Evolutionary conservation across 1,139 yeast genomes (phyloP).

Genomic region (Candida sanyaensis): DNA sequence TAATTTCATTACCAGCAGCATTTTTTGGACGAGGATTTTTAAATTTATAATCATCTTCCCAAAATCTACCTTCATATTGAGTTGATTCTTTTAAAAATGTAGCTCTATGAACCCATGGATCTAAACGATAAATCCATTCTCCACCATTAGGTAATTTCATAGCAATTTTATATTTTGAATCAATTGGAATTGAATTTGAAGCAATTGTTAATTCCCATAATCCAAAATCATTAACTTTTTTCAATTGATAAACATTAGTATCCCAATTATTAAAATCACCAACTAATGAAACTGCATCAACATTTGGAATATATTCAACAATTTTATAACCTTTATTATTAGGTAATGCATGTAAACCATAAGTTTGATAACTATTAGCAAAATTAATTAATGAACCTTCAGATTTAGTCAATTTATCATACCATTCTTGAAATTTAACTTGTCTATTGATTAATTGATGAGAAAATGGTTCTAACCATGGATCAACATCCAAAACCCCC

Average conservation of each 20-base stretch:
- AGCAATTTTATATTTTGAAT: conserved; percentile 74
- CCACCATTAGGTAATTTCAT: conserved; percentile 63
- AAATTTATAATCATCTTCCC: conserved; percentile 72
- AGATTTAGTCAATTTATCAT: conserved; percentile 40
- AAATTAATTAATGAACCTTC: conserved; percentile 54
- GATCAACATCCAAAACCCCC: conserved; percentile 72
- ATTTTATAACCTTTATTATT: conserved; percentile 42
- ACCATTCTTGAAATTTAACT: conserved; percentile 52
- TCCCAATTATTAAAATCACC: conserved; percentile 95
- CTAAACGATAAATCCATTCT: conserved; percentile 73
- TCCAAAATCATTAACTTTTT: conserved; percentile 60
- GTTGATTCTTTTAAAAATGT: conserved; percentile 56
- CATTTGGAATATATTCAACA: conserved; percentile 91
- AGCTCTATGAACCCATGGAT: conserved; percentile 88
- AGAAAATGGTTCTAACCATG: conserved; percentile 85
- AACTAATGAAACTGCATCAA: conserved; percentile 66
- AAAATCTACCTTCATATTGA: conserved; percentile 82
- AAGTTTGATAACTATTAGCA: conserved; percentile 62
- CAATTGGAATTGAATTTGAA: conserved; percentile 70
- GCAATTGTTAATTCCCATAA: conserved; percentile 64
- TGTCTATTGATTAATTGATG: conserved; percentile 48
- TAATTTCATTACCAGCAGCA: conserved; percentile 51
- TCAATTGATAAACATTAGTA: conserved; percentile 55
- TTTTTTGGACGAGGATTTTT: conserved; percentile 62
- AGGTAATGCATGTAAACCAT: conserved; percentile 67